A percentile compares a stretch with the other conserved stretches of the same genome.
phyloP scores from a whole-genome alignment of 495 filamentous ascomycete genomes.

The Aspergillus homomorphus region DNA sequence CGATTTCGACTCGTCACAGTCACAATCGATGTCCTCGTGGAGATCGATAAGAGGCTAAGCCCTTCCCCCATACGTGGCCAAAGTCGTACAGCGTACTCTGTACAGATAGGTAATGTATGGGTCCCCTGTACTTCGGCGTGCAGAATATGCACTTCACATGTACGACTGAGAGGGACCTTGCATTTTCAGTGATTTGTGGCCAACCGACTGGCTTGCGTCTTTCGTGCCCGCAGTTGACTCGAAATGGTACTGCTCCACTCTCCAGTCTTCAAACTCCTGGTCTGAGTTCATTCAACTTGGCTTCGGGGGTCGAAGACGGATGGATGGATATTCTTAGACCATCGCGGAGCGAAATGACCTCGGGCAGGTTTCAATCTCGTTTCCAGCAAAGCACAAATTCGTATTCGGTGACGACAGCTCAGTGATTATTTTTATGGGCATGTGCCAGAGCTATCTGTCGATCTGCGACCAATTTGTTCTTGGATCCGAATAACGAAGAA shows the following conservation, averaged over 20 bases:
- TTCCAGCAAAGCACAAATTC: neutral
- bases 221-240: neutral
- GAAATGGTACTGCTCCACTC: neutral
- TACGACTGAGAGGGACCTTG: slow-evolving; percentile 19
- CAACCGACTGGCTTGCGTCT: slow-evolving; percentile 6
- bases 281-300: slow-evolving; percentile 1
- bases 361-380: neutral
- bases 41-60: slow-evolving; percentile 3
- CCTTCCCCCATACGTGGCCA: slow-evolving; percentile 11
- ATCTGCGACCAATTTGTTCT: slow-evolving; percentile 15
- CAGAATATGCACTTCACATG: slow-evolving; percentile 15
- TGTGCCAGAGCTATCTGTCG: slow-evolving; percentile 4
- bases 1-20: slow-evolving; percentile 23
- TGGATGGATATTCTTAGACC: slow-evolving; percentile 3
- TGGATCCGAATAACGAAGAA: slow-evolving; percentile 17
- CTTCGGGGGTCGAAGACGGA: neutral
- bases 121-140: slow-evolving; percentile 6
- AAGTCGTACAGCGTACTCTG: slow-evolving; percentile 11
- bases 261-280: neutral
- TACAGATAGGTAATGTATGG: slow-evolving; percentile 10
- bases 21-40: slow-evolving; percentile 17
- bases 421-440: neutral
- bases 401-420: neutral
- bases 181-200: slow-evolving; percentile 8
- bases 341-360: neutral